phyloP scores from a whole-genome alignment of 2,329 filamentous ascomycete species.

The Nakataea oryzae region DNA sequence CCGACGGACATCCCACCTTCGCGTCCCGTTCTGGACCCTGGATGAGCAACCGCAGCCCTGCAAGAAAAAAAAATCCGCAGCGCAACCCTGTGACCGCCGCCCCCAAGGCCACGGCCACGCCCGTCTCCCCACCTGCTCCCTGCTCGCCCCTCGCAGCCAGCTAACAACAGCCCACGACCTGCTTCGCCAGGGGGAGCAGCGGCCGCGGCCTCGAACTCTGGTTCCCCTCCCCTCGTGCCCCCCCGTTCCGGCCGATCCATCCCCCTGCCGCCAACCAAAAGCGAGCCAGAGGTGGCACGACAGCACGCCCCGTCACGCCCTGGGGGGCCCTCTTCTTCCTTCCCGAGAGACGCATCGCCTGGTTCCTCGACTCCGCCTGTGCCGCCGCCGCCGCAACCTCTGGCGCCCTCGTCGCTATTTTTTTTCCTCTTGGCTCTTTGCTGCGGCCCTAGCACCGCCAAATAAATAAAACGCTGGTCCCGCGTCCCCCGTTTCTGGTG shows the following conservation, averaged over 20 bases:
- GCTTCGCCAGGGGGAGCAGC: background rate
- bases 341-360: background rate
- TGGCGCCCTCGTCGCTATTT: background rate
- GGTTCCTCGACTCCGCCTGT: background rate
- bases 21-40: background rate
- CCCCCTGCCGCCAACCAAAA: background rate
- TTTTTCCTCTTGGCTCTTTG: background rate
- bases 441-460: background rate
- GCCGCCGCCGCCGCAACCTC: no score
- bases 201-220: background rate
- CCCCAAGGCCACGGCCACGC: no score
- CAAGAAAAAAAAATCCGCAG: background rate
- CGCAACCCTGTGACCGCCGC: background rate
- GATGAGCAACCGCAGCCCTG: background rate
- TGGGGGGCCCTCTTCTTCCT: background rate
- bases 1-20: background rate
- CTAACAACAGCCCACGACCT: background rate
- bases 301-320: background rate
- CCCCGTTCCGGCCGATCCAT: background rate
- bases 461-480: background rate
- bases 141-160: background rate
- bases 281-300: background rate
- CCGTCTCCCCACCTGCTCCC: background rate
- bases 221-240: background rate
- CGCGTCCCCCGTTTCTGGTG: background rate